Conservation (phyloP, 2,329 filamentous ascomycete species). For the Cladophialophora chaetospira region DNA sequence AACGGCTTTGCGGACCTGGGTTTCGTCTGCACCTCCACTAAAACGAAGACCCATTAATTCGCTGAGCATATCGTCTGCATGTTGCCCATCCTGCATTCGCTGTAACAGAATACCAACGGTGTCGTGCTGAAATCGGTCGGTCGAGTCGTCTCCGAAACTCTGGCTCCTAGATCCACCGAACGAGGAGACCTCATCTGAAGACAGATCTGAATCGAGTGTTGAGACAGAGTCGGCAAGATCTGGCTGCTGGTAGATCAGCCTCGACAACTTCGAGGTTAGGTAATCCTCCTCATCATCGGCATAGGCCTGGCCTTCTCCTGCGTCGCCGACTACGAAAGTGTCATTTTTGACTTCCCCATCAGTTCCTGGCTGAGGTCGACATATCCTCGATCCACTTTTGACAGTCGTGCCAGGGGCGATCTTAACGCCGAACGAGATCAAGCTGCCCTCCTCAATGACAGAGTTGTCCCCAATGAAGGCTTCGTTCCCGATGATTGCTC, state of each 20-base stretch:
- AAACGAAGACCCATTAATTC: constrained; percentile 94
- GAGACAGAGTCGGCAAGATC: constrained; percentile 61
- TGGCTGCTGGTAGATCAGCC: constrained; percentile 53
- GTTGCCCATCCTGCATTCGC: constrained; percentile 70
- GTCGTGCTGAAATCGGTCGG: constrained; percentile 76
- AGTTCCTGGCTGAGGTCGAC: constrained; percentile 11
- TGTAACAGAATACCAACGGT: constrained; percentile 86
- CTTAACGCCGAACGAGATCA: constrained; percentile 77
- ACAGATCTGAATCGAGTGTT: constrained; percentile 60
- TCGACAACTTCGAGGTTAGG: constrained; percentile 60
- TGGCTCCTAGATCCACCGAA: constrained; percentile 61
- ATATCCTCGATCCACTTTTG: constrained; percentile 27
- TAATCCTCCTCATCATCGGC: constrained; percentile 68
- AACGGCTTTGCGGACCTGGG: constrained; percentile 83
- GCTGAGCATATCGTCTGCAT: constrained; percentile 82
- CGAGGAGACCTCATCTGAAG: constrained; percentile 41
- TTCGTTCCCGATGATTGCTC: constrained; percentile 75
- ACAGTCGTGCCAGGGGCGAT: constrained; percentile 41
- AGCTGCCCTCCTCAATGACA: constrained; percentile 68
- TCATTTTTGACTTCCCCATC: constrained; percentile 46
- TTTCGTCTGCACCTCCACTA: constrained; percentile 84
- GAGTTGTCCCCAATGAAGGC: constrained; percentile 71
- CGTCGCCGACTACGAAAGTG: constrained; percentile 55
- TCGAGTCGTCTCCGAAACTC: constrained; percentile 64
- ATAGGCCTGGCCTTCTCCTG: constrained; percentile 65